Base-by-base conservation (phyloP, 768 basidiomycete genomes). In the Mycena amicta region DNA sequence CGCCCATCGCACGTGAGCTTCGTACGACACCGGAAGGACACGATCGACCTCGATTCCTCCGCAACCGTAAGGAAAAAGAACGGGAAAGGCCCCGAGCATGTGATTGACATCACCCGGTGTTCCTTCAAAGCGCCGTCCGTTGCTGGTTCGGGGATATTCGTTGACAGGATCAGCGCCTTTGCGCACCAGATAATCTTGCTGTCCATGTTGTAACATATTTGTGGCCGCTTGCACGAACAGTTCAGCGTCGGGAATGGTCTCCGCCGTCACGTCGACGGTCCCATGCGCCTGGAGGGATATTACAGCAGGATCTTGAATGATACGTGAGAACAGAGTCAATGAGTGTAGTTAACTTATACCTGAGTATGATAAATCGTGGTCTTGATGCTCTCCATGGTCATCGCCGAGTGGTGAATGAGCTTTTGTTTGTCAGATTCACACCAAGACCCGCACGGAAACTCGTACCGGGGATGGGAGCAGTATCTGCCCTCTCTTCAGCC, bases 41-140 rank as follows among this genome's bases (percentile, higher is more conserved):
- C 67, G 20, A 1, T 51, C 47, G 0, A 54, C 61, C 53, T 77
- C 75, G 30, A 77, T 65, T 0, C 74, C 74, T 0, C 76, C 75
- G n/a, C 39, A 25, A 16, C 11, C 76, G 63, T 74, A 78, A 3
- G 75, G 75, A 54, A 74, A 77, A 0, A 75, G 64, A 0, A 52
- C 52, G 0, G 74, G 74, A 51, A 74, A 77, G 11, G 66, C 49
- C 1, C 70, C 72, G 11, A 74, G 58, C 0, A 72, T 33, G 45
- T 72, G 72, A 51, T 74, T 73, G 0, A 68, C 62, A 50, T 71
- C 60, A 15, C 61, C 58, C 0, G 65, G 57, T 16, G 67, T 69
- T 2, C 69, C 71, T 20, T 69, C 61, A 23, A 43, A 62, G 18
- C 63, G n/a, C n/a, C 33, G 22, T 3, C 64, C 60, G 1, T 53